Evolutionary conservation across 208 protist genomes (phyloP), one percentile per base, ranked within the genome.

Genomic region (Kentomonas sorsogonicus): DNA sequence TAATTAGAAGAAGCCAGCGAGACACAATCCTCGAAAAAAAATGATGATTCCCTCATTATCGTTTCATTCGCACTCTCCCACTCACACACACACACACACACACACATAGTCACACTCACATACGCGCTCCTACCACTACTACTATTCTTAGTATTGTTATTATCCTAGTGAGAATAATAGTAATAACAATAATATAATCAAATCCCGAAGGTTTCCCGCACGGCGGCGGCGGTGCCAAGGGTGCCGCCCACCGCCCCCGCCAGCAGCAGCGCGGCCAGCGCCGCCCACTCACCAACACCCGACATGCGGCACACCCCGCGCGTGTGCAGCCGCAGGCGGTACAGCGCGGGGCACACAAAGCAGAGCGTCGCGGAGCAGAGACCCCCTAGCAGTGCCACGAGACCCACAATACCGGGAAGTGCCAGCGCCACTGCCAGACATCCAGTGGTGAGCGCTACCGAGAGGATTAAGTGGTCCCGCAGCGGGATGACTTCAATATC

Each of bases 361-460:
- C 74, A 87, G 33, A 91, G 54, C 18, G 67, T 79, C 29, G 68
- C 73, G 63, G 70, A 80, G 47, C 83, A 91, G 36, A 87, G 3
- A 3, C 72, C 80, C 4, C 83, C 83, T 0, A 91, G 63, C 7
- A 87, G 60, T 2, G 83, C 55, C 6, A 86, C 74, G 6, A 91
- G 65, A 0, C 69, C 59, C 11, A 84, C 79, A 18, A 91, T 77
- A 7, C 78, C 70, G 1, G 79, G 83, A 13, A 69, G 57, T 2
- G 86, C 33, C 0, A 91, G 55, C n/a, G 83, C 83, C 10, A 66
- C 65, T 0, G 73, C 51, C 9, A 91, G 22, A 34, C 74, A 87
- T 3, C 64, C 18, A 5, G 69, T 69, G 48, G 62, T 80, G 15
- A 91, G 73, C 0, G 73, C 56, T 16, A 84, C 50, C 58, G 76